A percentile compares a stretch with the other conserved stretches of the same genome.
Conservation (phyloP, 2,329 filamentous ascomycete genomes). For the Penicillium sp. region DNA sequence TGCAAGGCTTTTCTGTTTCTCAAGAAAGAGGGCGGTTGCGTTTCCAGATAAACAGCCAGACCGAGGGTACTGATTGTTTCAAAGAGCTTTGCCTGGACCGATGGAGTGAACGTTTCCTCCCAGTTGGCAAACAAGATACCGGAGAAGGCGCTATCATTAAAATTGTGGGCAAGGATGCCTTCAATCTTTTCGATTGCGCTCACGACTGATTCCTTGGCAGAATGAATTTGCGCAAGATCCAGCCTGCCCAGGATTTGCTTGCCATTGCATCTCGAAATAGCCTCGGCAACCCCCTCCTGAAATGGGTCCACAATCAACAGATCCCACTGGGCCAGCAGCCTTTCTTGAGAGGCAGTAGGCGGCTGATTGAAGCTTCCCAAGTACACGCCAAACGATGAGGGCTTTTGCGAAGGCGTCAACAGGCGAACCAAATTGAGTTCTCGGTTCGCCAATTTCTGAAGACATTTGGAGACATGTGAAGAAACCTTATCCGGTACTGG, state of each 20-base stretch:
- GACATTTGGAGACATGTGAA: slow-evolving; percentile 26
- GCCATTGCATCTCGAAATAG: slow-evolving; percentile 30
- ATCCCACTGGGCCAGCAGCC: slow-evolving; percentile 49
- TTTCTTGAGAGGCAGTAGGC: slow-evolving; percentile 36
- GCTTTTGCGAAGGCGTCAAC: slow-evolving; percentile 27
- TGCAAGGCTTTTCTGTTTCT: slow-evolving; percentile 41
- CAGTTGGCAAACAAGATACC: slow-evolving; percentile 51
- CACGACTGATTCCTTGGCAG: slow-evolving; percentile 29
- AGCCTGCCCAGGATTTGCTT: slow-evolving; percentile 40
- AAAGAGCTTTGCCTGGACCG: slow-evolving; percentile 37
- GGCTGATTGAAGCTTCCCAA: slow-evolving; percentile 45
- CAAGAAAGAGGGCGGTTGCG: slow-evolving; percentile 46
- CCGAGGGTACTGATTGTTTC: slow-evolving; percentile 41
- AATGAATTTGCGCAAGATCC: slow-evolving; percentile 30
- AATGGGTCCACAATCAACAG: slow-evolving; percentile 51
- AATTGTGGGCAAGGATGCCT: slow-evolving; percentile 30
- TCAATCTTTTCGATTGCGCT: slow-evolving; percentile 36
- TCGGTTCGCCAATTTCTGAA: slow-evolving; percentile 29
- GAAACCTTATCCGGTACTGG: slow-evolving; percentile 31
- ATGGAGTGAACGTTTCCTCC: slow-evolving; percentile 38
- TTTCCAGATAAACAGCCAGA: slow-evolving; percentile 50
- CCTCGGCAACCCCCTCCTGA: slow-evolving; percentile 40
- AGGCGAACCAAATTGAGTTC: slow-evolving; percentile 28
- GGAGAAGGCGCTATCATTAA: slow-evolving; percentile 39
- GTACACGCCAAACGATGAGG: slow-evolving; percentile 49